Conservation (phyloP, 2,329 filamentous ascomycete genomes). For the Nannizzia gypsea region DNA sequence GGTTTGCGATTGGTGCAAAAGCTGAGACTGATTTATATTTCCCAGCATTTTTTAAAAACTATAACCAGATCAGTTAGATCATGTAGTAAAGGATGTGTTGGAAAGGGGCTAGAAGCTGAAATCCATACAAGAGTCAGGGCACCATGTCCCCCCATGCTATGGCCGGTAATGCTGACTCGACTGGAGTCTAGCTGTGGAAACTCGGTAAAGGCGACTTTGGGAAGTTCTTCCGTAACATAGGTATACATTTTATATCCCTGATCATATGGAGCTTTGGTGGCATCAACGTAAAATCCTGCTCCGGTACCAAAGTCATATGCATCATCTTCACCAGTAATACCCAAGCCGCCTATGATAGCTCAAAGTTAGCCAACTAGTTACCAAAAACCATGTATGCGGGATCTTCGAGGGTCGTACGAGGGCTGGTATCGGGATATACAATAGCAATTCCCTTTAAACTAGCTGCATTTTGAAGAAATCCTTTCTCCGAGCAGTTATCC, state of each 20-base stretch:
- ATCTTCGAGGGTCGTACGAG: constrained; percentile 44
- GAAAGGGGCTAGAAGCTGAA: background rate
- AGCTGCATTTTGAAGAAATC: constrained; percentile 82
- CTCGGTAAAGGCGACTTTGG: constrained; percentile 56
- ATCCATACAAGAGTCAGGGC: constrained; percentile 61
- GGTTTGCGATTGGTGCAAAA: constrained; percentile 84
- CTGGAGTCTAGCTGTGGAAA: constrained; percentile 60
- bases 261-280: constrained; percentile 60
- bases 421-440: constrained; percentile 89
- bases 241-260: constrained; percentile 86
- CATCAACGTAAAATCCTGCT: constrained; percentile 91
- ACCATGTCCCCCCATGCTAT: constrained; percentile 96
- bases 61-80: background rate
- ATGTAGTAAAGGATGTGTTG: background rate
- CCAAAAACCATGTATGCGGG: background rate
- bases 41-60: constrained; percentile 82
- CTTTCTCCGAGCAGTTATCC: constrained; percentile 64
- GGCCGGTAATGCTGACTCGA: constrained; percentile 75
- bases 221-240: constrained; percentile 86
- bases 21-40: constrained; percentile 81
- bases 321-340: constrained; percentile 75
- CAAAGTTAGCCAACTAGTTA: background rate
- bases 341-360: constrained; percentile 51
- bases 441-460: constrained; percentile 75
- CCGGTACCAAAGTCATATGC: constrained; percentile 83